These are phyloP conservation scores for Apiotrichum domesticum DNA, from an alignment of 1,284 basidiomycete species.

Conservation along the genomic window DNA sequence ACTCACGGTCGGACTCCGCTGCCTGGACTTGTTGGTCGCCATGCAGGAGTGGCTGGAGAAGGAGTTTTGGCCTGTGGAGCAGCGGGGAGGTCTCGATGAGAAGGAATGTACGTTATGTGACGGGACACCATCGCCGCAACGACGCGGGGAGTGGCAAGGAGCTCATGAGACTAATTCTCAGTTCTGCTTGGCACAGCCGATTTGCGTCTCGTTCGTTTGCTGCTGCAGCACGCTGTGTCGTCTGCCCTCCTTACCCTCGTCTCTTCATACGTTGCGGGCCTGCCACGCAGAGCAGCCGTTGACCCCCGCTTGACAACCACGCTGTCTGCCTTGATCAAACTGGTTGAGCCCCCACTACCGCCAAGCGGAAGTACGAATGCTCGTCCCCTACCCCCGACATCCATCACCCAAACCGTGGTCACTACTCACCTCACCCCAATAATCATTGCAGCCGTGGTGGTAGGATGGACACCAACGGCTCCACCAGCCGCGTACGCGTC, in stretches of 20 bases:
- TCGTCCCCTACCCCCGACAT: slow-evolving; percentile 17
- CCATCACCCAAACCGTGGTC: slow-evolving; percentile 27
- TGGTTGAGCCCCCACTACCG: slow-evolving; percentile 19
- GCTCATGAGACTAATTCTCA: slow-evolving; percentile 6
- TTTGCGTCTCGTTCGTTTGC: slow-evolving; percentile 24
- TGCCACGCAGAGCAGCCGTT: slow-evolving; percentile 2
- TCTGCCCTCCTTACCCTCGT: slow-evolving; percentile 24
- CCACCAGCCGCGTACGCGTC: slow-evolving; percentile 15
- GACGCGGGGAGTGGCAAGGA: not conserved
- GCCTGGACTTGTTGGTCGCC: slow-evolving; percentile 24
- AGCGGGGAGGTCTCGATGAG: slow-evolving; percentile 15
- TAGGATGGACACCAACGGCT: slow-evolving; percentile 31
- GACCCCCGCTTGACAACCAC: slow-evolving; percentile 3
- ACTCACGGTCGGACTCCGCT: slow-evolving; percentile 22
- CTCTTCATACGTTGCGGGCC: slow-evolving; percentile 17
- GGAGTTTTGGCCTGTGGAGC: slow-evolving; percentile 33
- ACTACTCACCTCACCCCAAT: slow-evolving; percentile 25
- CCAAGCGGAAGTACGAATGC: slow-evolving; percentile 8
- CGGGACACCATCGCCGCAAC: slow-evolving; percentile 1
- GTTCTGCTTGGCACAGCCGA: slow-evolving; percentile 38
- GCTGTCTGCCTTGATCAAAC: slow-evolving; percentile 14
- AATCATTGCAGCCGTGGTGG: slow-evolving; percentile 23
- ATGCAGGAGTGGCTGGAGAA: slow-evolving; percentile 26
- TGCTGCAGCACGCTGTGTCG: slow-evolving; percentile 25
- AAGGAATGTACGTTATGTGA: slow-evolving; percentile 24